These are phyloP conservation scores for Microcera coccophila DNA, from an alignment of 2,329 filamentous ascomycete genomes.

Conservation along the genomic window DNA sequence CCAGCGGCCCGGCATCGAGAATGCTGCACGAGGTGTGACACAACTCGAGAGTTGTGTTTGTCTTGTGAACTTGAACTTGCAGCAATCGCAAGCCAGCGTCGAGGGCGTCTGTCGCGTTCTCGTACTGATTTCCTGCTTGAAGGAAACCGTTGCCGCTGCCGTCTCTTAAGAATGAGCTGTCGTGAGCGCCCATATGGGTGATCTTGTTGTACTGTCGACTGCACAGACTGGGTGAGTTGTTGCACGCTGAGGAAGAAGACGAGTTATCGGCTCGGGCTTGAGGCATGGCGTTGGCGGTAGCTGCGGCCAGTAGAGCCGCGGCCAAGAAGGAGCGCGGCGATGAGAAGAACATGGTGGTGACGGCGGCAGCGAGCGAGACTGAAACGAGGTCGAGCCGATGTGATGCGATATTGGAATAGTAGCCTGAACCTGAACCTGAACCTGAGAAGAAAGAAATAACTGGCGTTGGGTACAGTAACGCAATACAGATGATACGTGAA, in stretches of 20 bases:
- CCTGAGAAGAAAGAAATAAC: neutral
- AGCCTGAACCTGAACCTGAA: neutral
- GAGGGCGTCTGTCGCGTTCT: constrained; percentile 67
- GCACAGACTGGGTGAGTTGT: constrained; percentile 76
- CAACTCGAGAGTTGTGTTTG: constrained; percentile 56
- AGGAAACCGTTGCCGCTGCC: constrained; percentile 57
- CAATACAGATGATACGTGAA: constrained; percentile 2
- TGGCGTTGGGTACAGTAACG: neutral
- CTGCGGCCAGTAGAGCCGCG: constrained; percentile 18
- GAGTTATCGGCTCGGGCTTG: constrained; percentile 17
- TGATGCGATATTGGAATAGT: neutral
- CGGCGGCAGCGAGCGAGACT: too few species aligned
- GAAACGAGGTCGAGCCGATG: too few species aligned
- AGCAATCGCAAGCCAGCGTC: constrained; percentile 68
- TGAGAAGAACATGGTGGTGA: constrained; percentile 19
- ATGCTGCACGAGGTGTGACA: constrained; percentile 67
- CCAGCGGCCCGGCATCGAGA: constrained; percentile 64
- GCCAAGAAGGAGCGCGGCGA: constrained; percentile 19
- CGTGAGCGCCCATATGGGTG: constrained; percentile 73
- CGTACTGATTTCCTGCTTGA: constrained; percentile 68
- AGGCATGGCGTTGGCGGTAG: constrained; percentile 23
- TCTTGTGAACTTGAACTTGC: constrained; percentile 66
- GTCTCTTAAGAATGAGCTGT: constrained; percentile 69
- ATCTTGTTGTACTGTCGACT: constrained; percentile 67
- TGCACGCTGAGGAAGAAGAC: constrained; percentile 54